Conservation (phyloP, 805 yeast genomes). For the Hanseniaspora jakobsenii region DNA sequence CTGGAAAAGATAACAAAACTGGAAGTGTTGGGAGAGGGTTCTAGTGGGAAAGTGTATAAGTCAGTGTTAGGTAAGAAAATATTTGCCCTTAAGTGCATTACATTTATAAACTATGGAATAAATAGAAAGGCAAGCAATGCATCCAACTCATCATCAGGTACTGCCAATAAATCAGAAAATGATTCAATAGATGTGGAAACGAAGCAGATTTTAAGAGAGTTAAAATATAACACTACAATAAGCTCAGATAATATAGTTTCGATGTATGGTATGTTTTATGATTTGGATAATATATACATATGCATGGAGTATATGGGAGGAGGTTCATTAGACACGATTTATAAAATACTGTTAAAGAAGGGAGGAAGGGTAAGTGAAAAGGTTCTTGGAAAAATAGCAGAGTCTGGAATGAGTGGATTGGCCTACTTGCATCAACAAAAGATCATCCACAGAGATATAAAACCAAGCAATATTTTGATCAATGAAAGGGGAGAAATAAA, state of each 20-base stretch:
- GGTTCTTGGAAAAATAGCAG: conserved; percentile 82
- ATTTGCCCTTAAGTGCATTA: conserved; percentile 62
- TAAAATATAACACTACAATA: conserved; percentile 65
- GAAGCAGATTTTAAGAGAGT: conserved; percentile 79
- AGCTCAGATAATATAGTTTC: conserved; percentile 81
- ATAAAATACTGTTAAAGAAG: conserved; percentile 55
- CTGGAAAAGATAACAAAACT: conserved; percentile 53
- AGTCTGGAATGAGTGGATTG: conserved; percentile 70
- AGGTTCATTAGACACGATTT: conserved; percentile 78
- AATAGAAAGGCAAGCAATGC: conserved; percentile 8
- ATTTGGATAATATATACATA: conserved; percentile 72
- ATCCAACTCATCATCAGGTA: too few relatives aligned
- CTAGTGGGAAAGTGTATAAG: conserved; percentile 80
- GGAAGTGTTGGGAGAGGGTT: conserved; percentile 79
- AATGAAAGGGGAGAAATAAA: conserved; percentile 72
- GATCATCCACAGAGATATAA: conserved; percentile 89
- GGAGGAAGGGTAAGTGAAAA: conserved; percentile 88
- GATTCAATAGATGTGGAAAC: conserved; percentile 55
- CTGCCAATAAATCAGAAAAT: too few relatives aligned
- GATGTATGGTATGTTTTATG: conserved; percentile 84
- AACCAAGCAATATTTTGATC: conserved; percentile 83
- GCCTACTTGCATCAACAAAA: conserved; percentile 77
- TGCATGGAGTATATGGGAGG: conserved; percentile 99
- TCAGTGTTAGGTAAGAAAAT: conserved; percentile 52
- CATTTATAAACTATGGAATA: conserved; percentile 30